Evolutionary conservation across 1,139 yeast species (phyloP).

Genomic region (Zhuliangozyma blackwelliae): DNA sequence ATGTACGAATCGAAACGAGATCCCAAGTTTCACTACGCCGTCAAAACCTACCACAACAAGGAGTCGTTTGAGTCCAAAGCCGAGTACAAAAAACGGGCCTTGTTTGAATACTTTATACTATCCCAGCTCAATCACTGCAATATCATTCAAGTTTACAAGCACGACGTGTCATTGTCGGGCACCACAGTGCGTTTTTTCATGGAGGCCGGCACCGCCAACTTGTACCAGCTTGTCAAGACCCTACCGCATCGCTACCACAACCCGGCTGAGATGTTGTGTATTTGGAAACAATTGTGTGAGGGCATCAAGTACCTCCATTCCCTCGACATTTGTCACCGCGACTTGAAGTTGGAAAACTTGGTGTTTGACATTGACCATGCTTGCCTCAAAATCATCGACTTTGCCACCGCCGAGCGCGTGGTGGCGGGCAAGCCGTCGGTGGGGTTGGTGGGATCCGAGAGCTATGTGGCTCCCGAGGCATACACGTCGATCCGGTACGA

Average conservation of each 20-base stretch:
- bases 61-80: conserved; percentile 24
- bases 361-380: conserved; percentile 23
- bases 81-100: conserved; percentile 34
- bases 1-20: conserved; percentile 20
- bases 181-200: conserved; percentile 20
- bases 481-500: conserved; percentile 31
- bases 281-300: conserved; percentile 30
- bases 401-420: conserved; percentile 24
- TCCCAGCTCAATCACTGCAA: conserved; percentile 28
- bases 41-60: conserved; percentile 34
- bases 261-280: conserved; percentile 21
- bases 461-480: conserved; percentile 48
- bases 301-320: conserved; percentile 33
- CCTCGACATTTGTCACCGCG: conserved; percentile 34
- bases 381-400: conserved; percentile 36
- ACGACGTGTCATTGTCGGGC: conserved; percentile 18
- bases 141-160: conserved; percentile 26
- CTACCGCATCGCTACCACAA: not conserved
- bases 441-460: conserved; percentile 50
- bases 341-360: conserved; percentile 38
- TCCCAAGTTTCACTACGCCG: conserved; percentile 24
- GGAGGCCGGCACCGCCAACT: conserved; percentile 31
- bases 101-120: conserved; percentile 34
- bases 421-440: conserved; percentile 15
- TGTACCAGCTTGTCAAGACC: conserved; percentile 14